phyloP scores from a whole-genome alignment of 2,329 filamentous ascomycete genomes.

The Colletotrichum sidae region DNA sequence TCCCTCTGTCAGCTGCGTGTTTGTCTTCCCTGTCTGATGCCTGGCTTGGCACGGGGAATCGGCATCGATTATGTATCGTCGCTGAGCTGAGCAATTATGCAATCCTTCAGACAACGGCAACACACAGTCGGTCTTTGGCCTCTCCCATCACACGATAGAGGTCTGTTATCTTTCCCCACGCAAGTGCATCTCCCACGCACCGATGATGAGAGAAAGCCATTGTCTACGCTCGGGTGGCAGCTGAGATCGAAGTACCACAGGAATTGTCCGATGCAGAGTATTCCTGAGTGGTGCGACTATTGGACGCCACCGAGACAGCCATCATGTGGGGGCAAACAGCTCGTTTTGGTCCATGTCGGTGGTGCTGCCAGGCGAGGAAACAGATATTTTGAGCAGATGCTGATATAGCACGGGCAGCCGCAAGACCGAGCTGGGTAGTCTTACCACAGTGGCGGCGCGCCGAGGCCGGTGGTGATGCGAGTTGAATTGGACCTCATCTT shows the following conservation, averaged over 20 bases:
- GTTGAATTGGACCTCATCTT: neutral
- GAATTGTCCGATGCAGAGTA: conserved; percentile 31
- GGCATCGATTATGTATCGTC: conserved; percentile 8
- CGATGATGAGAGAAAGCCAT: conserved; percentile 15
- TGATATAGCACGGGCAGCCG: neutral
- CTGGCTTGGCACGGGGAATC: conserved; percentile 25
- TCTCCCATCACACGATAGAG: conserved; percentile 16
- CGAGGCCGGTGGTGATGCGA: conserved; percentile 14
- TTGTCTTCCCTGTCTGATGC: conserved; percentile 12
- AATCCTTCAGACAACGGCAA: too few relatives aligned
- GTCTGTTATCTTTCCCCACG: conserved; percentile 11
- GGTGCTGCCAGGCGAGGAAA: neutral
- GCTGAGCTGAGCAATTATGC: conserved; percentile 1
- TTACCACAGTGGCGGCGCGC: conserved; percentile 1
- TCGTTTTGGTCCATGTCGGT: too few relatives aligned
- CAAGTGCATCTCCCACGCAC: conserved; percentile 7
- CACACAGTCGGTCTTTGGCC: too few relatives aligned
- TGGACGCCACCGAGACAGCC: conserved; percentile 30
- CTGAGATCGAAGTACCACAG: conserved; percentile 27
- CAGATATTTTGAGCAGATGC: neutral
- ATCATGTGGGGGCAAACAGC: conserved; percentile 13
- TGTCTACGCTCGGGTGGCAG: conserved; percentile 22
- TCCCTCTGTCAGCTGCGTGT: conserved; percentile 12
- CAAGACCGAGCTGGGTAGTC: conserved; percentile 8
- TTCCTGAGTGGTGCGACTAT: neutral